A percentile compares a stretch with the other conserved stretches of the same genome.
Evolutionary conservation across 345 rosid species (phyloP).

Genomic region (thale cress (Arabidopsis thaliana)): TAIR10.1 NC_003074.8:21743501-21744000

Average conservation of each 20-base stretch:
- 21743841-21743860: conserved; percentile 3
- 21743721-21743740: conserved; percentile 87
- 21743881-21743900: not conserved
- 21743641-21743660: conserved; percentile 82
- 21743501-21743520: conserved; percentile 90
- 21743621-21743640: conserved; percentile 66
- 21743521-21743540: conserved; percentile 68
- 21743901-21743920: not conserved
- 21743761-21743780: conserved; percentile 76
- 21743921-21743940: conserved; percentile 1
- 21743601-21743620: conserved; percentile 76
- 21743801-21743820: conserved; percentile 56
- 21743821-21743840: conserved; percentile 13
- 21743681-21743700: conserved; percentile 87
- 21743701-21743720: conserved; percentile 83
- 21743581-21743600: conserved; percentile 84
- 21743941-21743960: not conserved
- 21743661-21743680: conserved; percentile 79
- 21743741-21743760: conserved; percentile 87
- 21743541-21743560: conserved; percentile 73
- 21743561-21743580: conserved; percentile 89
- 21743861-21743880: not conserved
- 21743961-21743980: not conserved
- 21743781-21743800: conserved; percentile 79
- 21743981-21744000: conserved; percentile 11